Percentiles rank a stretch among this genome's conserved stretches.
These are phyloP conservation scores for Sclerotinia sclerotiorum DNA, from an alignment of 2,329 filamentous ascomycete genomes.

Conservation along the genomic window DNA sequence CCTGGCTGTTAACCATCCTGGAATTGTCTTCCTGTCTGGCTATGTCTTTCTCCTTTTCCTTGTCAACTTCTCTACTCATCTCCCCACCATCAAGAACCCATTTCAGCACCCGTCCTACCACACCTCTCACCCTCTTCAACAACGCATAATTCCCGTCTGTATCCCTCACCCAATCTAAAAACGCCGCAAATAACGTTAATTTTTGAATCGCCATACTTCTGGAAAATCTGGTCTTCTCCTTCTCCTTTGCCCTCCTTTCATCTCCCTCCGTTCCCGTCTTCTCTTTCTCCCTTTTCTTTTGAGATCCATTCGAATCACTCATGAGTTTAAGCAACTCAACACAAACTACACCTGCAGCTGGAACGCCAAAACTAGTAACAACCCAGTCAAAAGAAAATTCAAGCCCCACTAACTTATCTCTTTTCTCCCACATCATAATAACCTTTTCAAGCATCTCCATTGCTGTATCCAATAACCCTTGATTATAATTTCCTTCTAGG, in stretches of 20 bases:
- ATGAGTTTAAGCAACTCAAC: slow-evolving; percentile 36
- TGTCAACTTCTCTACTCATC: background rate
- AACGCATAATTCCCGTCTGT: slow-evolving; percentile 39
- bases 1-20: background rate
- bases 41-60: background rate
- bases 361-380: slow-evolving; percentile 35
- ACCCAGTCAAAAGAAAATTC: slow-evolving; percentile 37
- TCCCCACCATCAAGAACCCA: slow-evolving; percentile 12
- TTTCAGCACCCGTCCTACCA: slow-evolving; percentile 4
- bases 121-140: slow-evolving; percentile 11
- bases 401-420: slow-evolving; percentile 34
- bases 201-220: slow-evolving; percentile 38
- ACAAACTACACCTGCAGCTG: slow-evolving; percentile 36
- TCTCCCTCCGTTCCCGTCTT: background rate
- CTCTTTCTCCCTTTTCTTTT: background rate
- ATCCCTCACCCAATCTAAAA: slow-evolving; percentile 38
- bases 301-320: background rate
- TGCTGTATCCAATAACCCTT: slow-evolving; percentile 35
- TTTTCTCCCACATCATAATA: slow-evolving; percentile 37
- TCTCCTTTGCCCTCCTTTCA: background rate
- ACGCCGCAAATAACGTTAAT: slow-evolving; percentile 38
- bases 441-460: slow-evolving; percentile 37
- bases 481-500: slow-evolving; percentile 28
- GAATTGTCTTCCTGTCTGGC: background rate
- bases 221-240: slow-evolving; percentile 27